These are phyloP conservation scores for grape (Vitis vinifera) DNA, from an alignment of 164 flowering plant genomes.

Conservation along the genomic window ASM3070453v1 NC_081816.1:23821501-23822000, in stretches of 20 bases:
- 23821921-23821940: slow-evolving; percentile 91
- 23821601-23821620: no score
- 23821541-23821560: slow-evolving; percentile 91
- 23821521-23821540: slow-evolving; percentile 87
- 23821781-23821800: neutral
- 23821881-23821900: slow-evolving; percentile 99
- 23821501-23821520: slow-evolving; percentile 93
- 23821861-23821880: slow-evolving; percentile 90
- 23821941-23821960: slow-evolving; percentile 81
- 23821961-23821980: slow-evolving; percentile 87
- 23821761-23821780: no score
- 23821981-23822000: slow-evolving; percentile 91
- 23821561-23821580: slow-evolving; percentile 16
- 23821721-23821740: no score
- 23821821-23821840: slow-evolving; percentile 50
- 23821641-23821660: neutral
- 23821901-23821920: slow-evolving; percentile 94
- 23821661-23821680: no score
- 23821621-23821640: neutral
- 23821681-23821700: no score
- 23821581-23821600: no score
- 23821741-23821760: no score
- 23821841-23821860: slow-evolving; percentile 79
- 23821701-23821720: no score
- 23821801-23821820: neutral